phyloP scores from a whole-genome alignment of 2,329 filamentous ascomycete species.

The Monilinia fructicola region DNA sequence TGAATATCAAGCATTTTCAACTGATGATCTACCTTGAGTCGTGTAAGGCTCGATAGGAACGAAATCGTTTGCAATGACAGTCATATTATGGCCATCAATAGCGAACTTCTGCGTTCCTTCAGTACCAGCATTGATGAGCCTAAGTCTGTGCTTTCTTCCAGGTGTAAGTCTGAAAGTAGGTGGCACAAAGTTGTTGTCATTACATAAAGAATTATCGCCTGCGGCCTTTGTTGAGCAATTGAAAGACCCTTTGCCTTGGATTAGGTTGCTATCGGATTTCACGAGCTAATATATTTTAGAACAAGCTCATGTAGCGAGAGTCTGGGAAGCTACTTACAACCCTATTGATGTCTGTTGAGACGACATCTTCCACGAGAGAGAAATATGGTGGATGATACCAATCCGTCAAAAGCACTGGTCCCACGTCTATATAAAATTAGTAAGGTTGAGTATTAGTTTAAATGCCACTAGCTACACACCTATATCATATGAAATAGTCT shows the following conservation, averaged over 20 bases:
- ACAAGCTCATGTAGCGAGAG: neutral
- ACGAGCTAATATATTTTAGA: conserved; percentile 17
- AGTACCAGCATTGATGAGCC: conserved; percentile 51
- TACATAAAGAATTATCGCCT: conserved; percentile 25
- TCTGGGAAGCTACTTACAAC: neutral
- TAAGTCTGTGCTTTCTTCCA: conserved; percentile 47
- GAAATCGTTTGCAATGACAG: conserved; percentile 63
- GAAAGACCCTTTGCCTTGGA: conserved; percentile 36
- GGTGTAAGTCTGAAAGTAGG: conserved; percentile 42
- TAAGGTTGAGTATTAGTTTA: neutral
- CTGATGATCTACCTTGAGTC: conserved; percentile 51
- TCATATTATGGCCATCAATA: conserved; percentile 53
- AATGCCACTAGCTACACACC: conserved; percentile 36
- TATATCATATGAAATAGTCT: conserved; percentile 57
- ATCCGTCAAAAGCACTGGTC: conserved; percentile 47
- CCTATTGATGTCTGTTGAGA: conserved; percentile 15
- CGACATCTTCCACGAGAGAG: conserved; percentile 47
- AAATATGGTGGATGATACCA: conserved; percentile 48
- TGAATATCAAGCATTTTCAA: neutral
- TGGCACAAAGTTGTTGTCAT: conserved; percentile 25
- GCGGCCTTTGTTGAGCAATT: conserved; percentile 27
- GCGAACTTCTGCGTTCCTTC: conserved; percentile 47
- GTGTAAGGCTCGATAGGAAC: conserved; percentile 62
- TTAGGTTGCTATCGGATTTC: conserved; percentile 38
- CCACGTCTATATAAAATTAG: conserved; percentile 46